Base-by-base conservation (phyloP, 306 rosid species). In the Abrus pulchellus region DNA sequence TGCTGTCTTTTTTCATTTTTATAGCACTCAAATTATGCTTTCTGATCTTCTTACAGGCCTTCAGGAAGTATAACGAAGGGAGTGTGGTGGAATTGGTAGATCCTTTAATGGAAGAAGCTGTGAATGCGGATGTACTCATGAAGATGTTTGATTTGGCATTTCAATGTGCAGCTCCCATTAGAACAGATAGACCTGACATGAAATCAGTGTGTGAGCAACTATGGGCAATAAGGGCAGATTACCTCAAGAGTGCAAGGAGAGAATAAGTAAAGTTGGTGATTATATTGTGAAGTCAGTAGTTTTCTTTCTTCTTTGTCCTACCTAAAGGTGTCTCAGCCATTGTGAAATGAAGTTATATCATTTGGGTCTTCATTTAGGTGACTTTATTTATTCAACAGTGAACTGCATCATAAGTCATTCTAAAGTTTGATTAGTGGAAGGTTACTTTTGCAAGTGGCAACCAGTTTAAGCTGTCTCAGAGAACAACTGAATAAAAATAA, bases 141-240 rank as follows among this genome's bases (percentile, higher is more conserved):
- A 93, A 93, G 86, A 86, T 92, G 78, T 81, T 93, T 48, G 89
- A 91, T 67, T 83, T 95, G 87, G 98, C 94, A 13, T 83, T 95
- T 77, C 93, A 86, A 34, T 93, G 98, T 68, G 99, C 97, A 54
- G 97, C 98, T 4, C 99, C 99, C 0, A 20, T 88, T 33, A 88
- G 99, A 71, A 33, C 87, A 4, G 94, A 92, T 66, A 84, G 98
- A 54, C 99, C 99, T 1, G 94, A 90, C 86, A 95, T 95, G 99
- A 93, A 93, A 83, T 13, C 86, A 4, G 98, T 89, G 68, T 91
- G 94, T 38, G 93, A 95, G 92, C 93, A 90, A 83, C 61, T 95
- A 75, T 95, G 99, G 99, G 74, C 93, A 38, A 88, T 93, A 80
- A 89, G 99, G 71, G 97, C 97, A 57, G 92, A 88, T 54, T 93